These are phyloP conservation scores for Cyclotella sp. DNA, from an alignment of 108 stramenopile species.

Conservation along the genomic window DNA sequence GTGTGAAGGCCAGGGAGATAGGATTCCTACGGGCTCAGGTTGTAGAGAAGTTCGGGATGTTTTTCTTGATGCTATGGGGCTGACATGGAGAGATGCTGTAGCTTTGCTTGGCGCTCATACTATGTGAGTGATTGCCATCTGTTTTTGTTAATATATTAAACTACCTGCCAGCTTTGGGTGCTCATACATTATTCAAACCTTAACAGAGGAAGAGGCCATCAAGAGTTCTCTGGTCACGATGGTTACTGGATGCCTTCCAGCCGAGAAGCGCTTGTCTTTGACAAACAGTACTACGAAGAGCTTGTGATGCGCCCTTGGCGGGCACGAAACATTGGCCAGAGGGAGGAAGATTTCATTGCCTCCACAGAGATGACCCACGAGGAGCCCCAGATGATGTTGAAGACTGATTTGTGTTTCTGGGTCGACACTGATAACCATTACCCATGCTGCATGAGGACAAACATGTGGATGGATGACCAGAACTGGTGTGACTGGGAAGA, in stretches of 20 bases:
- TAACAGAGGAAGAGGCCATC: conserved; percentile 2
- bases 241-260: conserved; percentile 44
- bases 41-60: conserved; percentile 23
- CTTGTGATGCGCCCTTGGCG: conserved; percentile 35
- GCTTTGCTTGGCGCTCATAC: too few relatives aligned
- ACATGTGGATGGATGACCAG: conserved; percentile 6
- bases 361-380: conserved; percentile 12
- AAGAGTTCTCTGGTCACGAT: conserved; percentile 41
- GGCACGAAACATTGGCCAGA: conserved; percentile 25
- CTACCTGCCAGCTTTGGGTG: too few relatives aligned
- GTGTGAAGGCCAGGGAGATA: conserved; percentile 7
- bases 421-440: conserved; percentile 9
- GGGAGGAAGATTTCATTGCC: too few relatives aligned
- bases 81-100: conserved; percentile 39
- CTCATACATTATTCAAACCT: conserved; percentile 31
- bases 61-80: conserved; percentile 27
- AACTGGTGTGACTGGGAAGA: conserved; percentile 26
- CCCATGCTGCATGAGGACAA: conserved; percentile 39
- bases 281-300: too few relatives aligned
- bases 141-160: too few relatives aligned
- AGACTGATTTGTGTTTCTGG: conserved; percentile 42
- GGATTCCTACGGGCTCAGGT: conserved; percentile 28
- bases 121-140: too few relatives aligned
- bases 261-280: conserved; percentile 26
- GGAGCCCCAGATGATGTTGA: conserved; percentile 47